A percentile compares a stretch with the other conserved stretches of the same genome.
These are phyloP conservation scores for Debaryomyces subglobosus DNA, from an alignment of 1,139 yeast genomes.

Conservation along the genomic window DNA sequence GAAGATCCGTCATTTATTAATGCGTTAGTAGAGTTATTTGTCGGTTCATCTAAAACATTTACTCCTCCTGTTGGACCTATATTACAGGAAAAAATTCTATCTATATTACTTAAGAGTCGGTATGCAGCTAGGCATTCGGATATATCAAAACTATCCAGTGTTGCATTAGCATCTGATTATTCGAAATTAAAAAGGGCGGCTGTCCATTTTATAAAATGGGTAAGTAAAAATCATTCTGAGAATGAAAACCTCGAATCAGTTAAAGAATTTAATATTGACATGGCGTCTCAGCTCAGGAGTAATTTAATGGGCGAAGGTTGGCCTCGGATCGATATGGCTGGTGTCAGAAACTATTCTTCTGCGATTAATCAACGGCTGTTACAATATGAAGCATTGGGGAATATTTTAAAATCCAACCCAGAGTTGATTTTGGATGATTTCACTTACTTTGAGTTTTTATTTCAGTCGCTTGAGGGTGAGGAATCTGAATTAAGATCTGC, in stretches of 20 bases:
- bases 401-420: slow-evolving; percentile 56
- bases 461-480: slow-evolving; percentile 74
- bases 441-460: slow-evolving; percentile 62
- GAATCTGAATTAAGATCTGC: slow-evolving; percentile 62
- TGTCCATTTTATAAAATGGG: slow-evolving; percentile 64
- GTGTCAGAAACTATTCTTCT: slow-evolving; percentile 31
- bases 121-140: slow-evolving; percentile 44
- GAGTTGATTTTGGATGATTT: slow-evolving; percentile 48
- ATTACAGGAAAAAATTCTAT: slow-evolving; percentile 62
- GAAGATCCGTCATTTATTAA: slow-evolving; percentile 52
- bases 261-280: slow-evolving; percentile 35
- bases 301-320: slow-evolving; percentile 60
- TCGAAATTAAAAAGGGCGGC: slow-evolving; percentile 52
- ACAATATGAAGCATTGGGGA: slow-evolving; percentile 80
- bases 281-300: slow-evolving; percentile 55
- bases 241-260: slow-evolving; percentile 19
- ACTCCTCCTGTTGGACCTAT: slow-evolving; percentile 56
- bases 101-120: slow-evolving; percentile 54
- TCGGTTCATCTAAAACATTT: slow-evolving; percentile 43
- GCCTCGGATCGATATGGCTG: slow-evolving; percentile 48
- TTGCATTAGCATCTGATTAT: slow-evolving; percentile 60
- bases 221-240: slow-evolving; percentile 23
- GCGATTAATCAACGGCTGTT: slow-evolving; percentile 52
- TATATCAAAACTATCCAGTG: slow-evolving; percentile 48
- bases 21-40: slow-evolving; percentile 46